Conservation (phyloP, 2,329 filamentous ascomycete genomes). For the Aspergillus awamori region DNA sequence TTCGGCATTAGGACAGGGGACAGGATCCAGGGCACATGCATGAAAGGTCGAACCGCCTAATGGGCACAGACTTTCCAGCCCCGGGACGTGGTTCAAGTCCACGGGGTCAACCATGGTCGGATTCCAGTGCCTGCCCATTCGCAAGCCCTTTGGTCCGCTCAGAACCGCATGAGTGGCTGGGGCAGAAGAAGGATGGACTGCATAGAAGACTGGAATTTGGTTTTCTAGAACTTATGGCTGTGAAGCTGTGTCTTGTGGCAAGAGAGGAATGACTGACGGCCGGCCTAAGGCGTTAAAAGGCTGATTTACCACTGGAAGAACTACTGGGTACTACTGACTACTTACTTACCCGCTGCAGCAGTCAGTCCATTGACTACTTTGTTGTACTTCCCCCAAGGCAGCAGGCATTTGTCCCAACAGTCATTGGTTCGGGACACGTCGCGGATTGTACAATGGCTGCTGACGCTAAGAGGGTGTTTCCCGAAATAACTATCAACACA, state of each 20-base stretch:
- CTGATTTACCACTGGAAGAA: constrained; percentile 5
- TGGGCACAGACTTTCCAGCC: constrained; percentile 2
- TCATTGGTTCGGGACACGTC: constrained; percentile 4
- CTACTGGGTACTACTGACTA: background rate
- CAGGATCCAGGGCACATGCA: constrained; percentile 3
- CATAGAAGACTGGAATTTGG: constrained; percentile 24
- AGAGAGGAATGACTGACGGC: background rate
- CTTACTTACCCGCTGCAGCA: background rate
- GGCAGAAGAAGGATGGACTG: constrained; percentile 15
- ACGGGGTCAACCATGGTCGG: constrained; percentile 14
- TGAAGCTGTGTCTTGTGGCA: constrained; percentile 13
- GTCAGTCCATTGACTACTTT: no score
- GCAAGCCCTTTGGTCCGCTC: constrained; percentile 15
- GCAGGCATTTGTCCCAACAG: constrained; percentile 1
- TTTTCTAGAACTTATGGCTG: constrained; percentile 25
- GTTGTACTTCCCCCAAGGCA: background rate
- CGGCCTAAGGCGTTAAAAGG: no score
- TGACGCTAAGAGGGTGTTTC: background rate
- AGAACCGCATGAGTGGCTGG: constrained; percentile 17
- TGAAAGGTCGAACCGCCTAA: constrained; percentile 8
- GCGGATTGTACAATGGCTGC: constrained; percentile 1
- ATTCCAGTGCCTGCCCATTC: constrained; percentile 18
- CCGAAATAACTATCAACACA: constrained; percentile 4
- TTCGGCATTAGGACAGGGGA: constrained; percentile 1
- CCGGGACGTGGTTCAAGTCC: constrained; percentile 10